Conservation (phyloP, 208 protist species). For the Trypanosoma rangeli region DNA sequence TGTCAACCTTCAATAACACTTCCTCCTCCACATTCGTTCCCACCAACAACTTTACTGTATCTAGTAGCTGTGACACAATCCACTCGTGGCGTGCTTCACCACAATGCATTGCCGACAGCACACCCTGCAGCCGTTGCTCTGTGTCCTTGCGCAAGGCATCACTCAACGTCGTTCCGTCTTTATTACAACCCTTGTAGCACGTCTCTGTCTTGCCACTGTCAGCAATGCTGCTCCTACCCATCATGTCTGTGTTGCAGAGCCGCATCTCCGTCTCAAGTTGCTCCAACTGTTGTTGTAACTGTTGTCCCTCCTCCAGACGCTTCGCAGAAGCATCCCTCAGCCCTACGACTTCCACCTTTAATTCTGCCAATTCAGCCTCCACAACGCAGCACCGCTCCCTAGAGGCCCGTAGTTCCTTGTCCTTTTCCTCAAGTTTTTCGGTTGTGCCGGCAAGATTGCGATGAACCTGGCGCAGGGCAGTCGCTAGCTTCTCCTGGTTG, state of each 20-base stretch:
- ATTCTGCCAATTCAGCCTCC: conserved; percentile 4
- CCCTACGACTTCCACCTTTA: conserved; percentile 3
- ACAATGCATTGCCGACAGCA: conserved; percentile 7
- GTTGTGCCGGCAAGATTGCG: conserved; percentile 4
- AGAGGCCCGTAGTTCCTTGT: conserved; percentile 8
- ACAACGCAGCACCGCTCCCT: neutral
- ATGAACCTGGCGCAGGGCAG: conserved; percentile 15
- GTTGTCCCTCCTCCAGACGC: conserved; percentile 3
- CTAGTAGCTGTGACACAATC: conserved; percentile 18
- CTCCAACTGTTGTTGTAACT: conserved; percentile 21
- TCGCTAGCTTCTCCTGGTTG: conserved; percentile 19
- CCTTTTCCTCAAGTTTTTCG: conserved; percentile 13
- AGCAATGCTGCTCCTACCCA: neutral
- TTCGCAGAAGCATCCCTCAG: neutral
- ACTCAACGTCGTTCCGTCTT: conserved; percentile 6
- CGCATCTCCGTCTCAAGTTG: conserved; percentile 9
- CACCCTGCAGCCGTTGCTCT: neutral
- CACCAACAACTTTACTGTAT: conserved; percentile 2
- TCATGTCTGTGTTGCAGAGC: neutral
- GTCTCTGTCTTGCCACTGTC: neutral
- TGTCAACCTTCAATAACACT: neutral
- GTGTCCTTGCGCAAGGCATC: neutral
- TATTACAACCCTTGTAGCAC: neutral
- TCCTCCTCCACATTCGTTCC: neutral
- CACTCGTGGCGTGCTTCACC: conserved; percentile 15